Evolutionary conservation across 371 early-diverging fungal species (phyloP).

Genomic region (Mortierella polycephala): DNA sequence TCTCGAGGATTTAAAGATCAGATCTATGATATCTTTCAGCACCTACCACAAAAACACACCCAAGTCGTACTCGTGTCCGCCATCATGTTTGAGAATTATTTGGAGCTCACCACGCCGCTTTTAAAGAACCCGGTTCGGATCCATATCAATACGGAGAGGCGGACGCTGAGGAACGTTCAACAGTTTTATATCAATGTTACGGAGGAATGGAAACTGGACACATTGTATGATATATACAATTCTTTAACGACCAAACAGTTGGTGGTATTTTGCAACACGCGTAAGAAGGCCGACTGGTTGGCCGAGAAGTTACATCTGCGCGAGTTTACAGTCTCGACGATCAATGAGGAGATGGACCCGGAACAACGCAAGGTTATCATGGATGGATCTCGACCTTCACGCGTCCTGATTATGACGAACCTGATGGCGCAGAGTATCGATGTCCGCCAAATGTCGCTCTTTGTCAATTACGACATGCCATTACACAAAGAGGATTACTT

Average conservation of each 20-base stretch:
- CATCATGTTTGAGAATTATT: constrained; percentile 92
- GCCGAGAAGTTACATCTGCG: constrained; percentile 84
- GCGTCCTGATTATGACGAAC: constrained; percentile 99
- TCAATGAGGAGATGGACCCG: constrained; percentile 98
- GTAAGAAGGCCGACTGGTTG: constrained; percentile 93
- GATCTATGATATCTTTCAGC: constrained; percentile 92
- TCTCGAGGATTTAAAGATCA: constrained; percentile 95
- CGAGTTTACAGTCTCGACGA: constrained; percentile 94
- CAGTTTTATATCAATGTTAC: constrained; percentile 95
- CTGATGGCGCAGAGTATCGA: constrained; percentile 99
- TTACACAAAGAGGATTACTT: constrained; percentile 97
- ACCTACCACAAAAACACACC: constrained; percentile 76
- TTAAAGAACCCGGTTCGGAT: constrained; percentile 93
- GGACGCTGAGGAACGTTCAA: constrained; percentile 93
- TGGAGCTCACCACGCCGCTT: constrained; percentile 92
- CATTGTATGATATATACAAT: constrained; percentile 92
- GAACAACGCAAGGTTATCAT: constrained; percentile 96
- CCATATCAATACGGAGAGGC: constrained; percentile 95
- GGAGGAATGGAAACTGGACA: constrained; percentile 92
- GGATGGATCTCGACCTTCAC: constrained; percentile 92
- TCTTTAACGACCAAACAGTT: constrained; percentile 94
- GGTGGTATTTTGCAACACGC: constrained; percentile 96
- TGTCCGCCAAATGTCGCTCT: constrained; percentile 99
- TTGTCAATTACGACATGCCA: constrained; percentile 98
- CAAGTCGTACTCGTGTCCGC: constrained; percentile 94